These are phyloP conservation scores for Centaurea solstitialis DNA, from an alignment of 129 eudicot species.

Conservation along the genomic window DNA sequence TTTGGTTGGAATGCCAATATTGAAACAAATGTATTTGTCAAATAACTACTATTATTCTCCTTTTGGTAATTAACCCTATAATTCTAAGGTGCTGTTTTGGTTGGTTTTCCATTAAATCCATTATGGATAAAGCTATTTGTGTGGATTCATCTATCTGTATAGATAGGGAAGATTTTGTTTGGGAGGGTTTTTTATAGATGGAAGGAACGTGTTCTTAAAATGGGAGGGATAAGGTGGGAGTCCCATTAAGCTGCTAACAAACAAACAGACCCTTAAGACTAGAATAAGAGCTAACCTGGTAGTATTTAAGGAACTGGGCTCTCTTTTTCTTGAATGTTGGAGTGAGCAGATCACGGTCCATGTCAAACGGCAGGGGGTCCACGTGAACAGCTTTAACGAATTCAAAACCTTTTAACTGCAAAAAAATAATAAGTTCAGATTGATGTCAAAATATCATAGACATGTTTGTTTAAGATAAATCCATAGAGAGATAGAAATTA, in stretches of 20 bases:
- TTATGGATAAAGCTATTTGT: no score
- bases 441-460: background rate
- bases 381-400: conserved; percentile 73
- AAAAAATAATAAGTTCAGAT: conserved; percentile 2
- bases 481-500: background rate
- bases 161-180: no score
- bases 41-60: no score
- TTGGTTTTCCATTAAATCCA: no score
- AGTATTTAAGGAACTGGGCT: conserved; percentile 68
- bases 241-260: no score
- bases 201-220: no score
- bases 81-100: no score
- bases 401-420: conserved; percentile 88
- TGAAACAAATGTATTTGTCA: background rate
- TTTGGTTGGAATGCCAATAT: background rate
- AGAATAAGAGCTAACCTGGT: conserved; percentile 53
- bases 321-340: conserved; percentile 92
- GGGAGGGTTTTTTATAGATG: no score
- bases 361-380: conserved; percentile 80
- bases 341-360: conserved; percentile 87
- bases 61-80: background rate
- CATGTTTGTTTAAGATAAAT: background rate
- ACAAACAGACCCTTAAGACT: background rate
- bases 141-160: no score
- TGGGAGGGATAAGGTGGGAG: no score